Percentiles rank a stretch among this genome's conserved stretches.
These are phyloP conservation scores for Metarhizium guizhouense DNA, from an alignment of 2,329 filamentous ascomycete species.

Conservation along the genomic window DNA sequence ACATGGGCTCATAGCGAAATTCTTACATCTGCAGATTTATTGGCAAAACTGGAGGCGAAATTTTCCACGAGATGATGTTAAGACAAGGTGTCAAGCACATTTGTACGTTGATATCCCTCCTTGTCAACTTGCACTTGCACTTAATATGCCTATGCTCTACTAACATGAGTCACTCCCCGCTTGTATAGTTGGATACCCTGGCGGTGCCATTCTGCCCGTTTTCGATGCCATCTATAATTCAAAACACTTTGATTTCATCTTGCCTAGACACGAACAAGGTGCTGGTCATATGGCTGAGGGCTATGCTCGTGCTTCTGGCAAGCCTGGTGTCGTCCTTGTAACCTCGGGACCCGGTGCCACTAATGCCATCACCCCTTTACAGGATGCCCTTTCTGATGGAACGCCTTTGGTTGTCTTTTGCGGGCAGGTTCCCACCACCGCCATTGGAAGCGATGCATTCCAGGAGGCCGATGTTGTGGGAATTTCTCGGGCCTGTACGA, in stretches of 20 bases:
- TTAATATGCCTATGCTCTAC: too few relatives aligned
- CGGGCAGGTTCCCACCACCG: constrained; percentile 82
- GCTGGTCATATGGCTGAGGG: constrained; percentile 98
- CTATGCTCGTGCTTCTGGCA: constrained; percentile 87
- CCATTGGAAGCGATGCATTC: constrained; percentile 93
- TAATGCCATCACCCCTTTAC: constrained; percentile 71
- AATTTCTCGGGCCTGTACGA: constrained; percentile 90
- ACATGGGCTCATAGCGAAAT: too few relatives aligned
- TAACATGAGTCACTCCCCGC: constrained; percentile 4
- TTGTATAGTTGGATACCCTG: constrained; percentile 69
- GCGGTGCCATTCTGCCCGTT: constrained; percentile 91
- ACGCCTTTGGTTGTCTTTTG: constrained; percentile 75
- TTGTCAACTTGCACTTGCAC: too few relatives aligned
- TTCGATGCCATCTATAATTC: constrained; percentile 99
- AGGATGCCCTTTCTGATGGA: too few relatives aligned
- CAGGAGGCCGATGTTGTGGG: constrained; percentile 93
- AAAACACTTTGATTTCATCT: constrained; percentile 89
- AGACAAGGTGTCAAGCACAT: too few relatives aligned
- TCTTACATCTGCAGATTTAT: too few relatives aligned
- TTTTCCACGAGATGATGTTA: too few relatives aligned
- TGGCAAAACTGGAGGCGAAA: too few relatives aligned
- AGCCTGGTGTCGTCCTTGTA: constrained; percentile 90
- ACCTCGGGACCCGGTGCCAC: constrained; percentile 95
- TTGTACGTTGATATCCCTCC: too few relatives aligned
- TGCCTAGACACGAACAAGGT: constrained; percentile 93